Conservation (phyloP, 2,329 filamentous ascomycete species). For the Botryotinia convoluta region DNA sequence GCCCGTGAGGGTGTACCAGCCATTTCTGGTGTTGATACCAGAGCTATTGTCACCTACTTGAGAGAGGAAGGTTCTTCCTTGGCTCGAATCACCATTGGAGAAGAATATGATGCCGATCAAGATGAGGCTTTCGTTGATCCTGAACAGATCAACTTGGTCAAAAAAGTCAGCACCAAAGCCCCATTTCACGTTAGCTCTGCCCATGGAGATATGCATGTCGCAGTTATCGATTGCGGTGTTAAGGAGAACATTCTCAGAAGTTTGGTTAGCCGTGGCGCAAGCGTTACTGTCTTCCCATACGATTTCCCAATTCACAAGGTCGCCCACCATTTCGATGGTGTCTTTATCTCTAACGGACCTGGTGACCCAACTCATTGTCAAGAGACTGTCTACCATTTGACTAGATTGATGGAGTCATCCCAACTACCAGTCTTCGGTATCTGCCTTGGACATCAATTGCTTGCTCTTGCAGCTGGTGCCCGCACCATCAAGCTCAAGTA, state of each 20-base stretch:
- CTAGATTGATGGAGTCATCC: slow-evolving; percentile 85
- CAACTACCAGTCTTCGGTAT: slow-evolving; percentile 96
- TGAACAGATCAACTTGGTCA: slow-evolving; percentile 93
- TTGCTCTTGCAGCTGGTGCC: slow-evolving; percentile 85
- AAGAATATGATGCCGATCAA: slow-evolving; percentile 97
- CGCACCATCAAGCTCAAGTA: slow-evolving; percentile 98
- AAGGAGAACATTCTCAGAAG: slow-evolving; percentile 99
- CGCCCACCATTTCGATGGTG: slow-evolving; percentile 93
- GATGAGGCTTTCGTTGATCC: slow-evolving; percentile 95
- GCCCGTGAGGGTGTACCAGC: slow-evolving; percentile 92
- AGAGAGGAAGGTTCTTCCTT: slow-evolving; percentile 96
- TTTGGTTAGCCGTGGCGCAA: slow-evolving; percentile 85
- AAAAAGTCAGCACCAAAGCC: slow-evolving; percentile 94
- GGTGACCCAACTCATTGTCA: slow-evolving; percentile 97
- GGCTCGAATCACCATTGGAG: slow-evolving; percentile 88
- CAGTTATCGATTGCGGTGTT: slow-evolving; percentile 95
- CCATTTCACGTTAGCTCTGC: slow-evolving; percentile 91
- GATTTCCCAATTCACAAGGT: slow-evolving; percentile 99
- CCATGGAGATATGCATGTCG: slow-evolving; percentile 82
- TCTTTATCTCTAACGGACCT: slow-evolving; percentile 98
- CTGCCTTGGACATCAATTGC: slow-evolving; percentile 93
- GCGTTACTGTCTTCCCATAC: slow-evolving; percentile 91
- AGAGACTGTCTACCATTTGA: slow-evolving; percentile 88
- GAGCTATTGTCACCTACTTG: slow-evolving; percentile 91
- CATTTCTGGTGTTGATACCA: slow-evolving; percentile 95